Evolutionary conservation across 2,329 filamentous ascomycete species (phyloP).

Genomic region (Lojkania enalia): DNA sequence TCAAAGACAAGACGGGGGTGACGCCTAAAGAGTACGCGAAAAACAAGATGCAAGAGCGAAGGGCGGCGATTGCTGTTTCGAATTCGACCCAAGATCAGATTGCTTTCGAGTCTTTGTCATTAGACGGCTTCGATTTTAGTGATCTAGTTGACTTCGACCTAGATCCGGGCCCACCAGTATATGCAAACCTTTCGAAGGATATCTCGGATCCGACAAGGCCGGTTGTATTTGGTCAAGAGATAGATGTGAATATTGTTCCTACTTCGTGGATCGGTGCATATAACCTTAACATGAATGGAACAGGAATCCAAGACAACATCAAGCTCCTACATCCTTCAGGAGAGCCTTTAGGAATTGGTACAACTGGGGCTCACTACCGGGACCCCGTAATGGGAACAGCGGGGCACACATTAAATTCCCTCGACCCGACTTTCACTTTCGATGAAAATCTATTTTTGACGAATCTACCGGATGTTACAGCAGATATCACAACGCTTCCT

Average conservation of each 20-base stretch:
- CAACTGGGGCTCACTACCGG: too few species aligned
- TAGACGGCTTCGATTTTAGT: constrained; percentile 31
- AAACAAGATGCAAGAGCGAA: constrained; percentile 16
- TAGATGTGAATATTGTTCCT: constrained; percentile 10
- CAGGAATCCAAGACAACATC: too few species aligned
- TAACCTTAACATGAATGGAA: too few species aligned
- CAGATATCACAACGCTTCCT: too few species aligned
- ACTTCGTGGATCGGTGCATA: too few species aligned
- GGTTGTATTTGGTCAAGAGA: constrained; percentile 2
- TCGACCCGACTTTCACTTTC: too few species aligned
- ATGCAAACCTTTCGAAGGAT: background rate
- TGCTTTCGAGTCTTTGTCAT: constrained; percentile 14
- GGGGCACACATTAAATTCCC: too few species aligned
- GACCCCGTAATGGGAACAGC: too few species aligned
- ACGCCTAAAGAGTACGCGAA: constrained; percentile 54
- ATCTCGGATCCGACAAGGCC: background rate
- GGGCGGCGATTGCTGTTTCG: constrained; percentile 3
- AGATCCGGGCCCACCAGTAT: constrained; percentile 13
- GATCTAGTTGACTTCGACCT: constrained; percentile 28
- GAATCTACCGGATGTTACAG: too few species aligned
- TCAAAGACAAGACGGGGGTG: constrained; percentile 58
- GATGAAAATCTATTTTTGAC: too few species aligned
- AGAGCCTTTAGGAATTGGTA: too few species aligned
- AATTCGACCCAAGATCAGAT: constrained; percentile 5
- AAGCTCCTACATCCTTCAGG: too few species aligned